These are phyloP conservation scores for Polytrichum commune DNA, from an alignment of 225 moss, liverwort and hornwort genomes.

Conservation along the genomic window DNA sequence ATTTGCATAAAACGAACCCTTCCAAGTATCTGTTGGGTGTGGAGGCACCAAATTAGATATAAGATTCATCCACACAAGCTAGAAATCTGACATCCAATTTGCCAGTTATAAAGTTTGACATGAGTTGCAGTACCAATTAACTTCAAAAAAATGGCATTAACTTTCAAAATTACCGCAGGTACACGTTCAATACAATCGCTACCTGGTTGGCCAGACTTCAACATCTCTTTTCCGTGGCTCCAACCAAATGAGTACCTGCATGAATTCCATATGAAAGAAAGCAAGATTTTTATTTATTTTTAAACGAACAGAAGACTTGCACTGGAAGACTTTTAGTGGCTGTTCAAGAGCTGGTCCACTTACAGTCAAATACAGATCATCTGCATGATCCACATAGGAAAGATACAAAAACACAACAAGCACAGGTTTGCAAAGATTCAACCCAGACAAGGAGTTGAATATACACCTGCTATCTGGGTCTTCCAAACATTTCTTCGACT, in stretches of 20 bases:
- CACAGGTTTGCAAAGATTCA: neutral
- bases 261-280: too few relatives aligned
- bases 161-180: neutral
- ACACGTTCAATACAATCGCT: slow-evolving; percentile 8
- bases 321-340: too few relatives aligned
- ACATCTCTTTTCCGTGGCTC: slow-evolving; percentile 94
- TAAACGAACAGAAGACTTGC: too few relatives aligned
- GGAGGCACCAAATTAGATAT: too few relatives aligned
- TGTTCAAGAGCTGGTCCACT: too few relatives aligned
- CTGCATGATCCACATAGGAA: neutral
- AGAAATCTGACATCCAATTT: too few relatives aligned
- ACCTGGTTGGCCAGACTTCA: slow-evolving; percentile 83
- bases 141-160: neutral
- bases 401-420: neutral
- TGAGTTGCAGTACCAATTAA: too few relatives aligned
- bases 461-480: slow-evolving; percentile 77
- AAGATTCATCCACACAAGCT: too few relatives aligned
- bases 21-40: slow-evolving; percentile 51
- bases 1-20: slow-evolving; percentile 98
- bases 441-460: too few relatives aligned
- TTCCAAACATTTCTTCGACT: slow-evolving; percentile 56
- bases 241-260: slow-evolving; percentile 90
- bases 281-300: too few relatives aligned
- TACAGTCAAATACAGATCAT: too few relatives aligned
- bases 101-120: too few relatives aligned